These are phyloP conservation scores for Pythium apleroticum DNA, from an alignment of 352 stramenopile species.

Conservation along the genomic window DNA sequence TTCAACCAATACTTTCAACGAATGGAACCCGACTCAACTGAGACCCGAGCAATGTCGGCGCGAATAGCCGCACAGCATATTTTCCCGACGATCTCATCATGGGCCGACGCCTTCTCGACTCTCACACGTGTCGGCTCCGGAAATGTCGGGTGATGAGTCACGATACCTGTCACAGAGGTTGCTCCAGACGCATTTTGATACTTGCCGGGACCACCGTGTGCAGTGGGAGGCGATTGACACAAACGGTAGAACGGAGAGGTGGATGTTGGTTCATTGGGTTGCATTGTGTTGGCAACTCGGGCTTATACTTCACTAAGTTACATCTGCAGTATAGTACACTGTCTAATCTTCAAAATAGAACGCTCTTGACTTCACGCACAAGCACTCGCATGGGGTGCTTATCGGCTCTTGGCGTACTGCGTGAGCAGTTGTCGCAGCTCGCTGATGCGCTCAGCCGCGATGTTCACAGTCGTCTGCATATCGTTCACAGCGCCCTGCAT, in stretches of 20 bases:
- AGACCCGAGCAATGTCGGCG: neutral
- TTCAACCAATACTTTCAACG: neutral
- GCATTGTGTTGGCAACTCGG: neutral
- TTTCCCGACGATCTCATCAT: neutral
- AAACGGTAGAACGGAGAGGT: neutral
- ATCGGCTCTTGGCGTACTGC: constrained; percentile 23
- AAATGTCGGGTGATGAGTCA: neutral
- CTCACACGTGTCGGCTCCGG: neutral
- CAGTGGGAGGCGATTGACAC: too few relatives aligned
- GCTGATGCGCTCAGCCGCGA: constrained; percentile 15
- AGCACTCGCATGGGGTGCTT: neutral
- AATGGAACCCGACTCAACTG: neutral
- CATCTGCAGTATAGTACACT: neutral
- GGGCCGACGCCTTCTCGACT: neutral
- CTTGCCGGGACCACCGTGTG: too few relatives aligned
- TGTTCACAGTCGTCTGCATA: constrained; percentile 23
- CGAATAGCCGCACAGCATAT: neutral
- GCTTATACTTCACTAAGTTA: neutral
- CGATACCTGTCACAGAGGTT: too few relatives aligned
- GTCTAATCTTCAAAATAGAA: neutral
- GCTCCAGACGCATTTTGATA: too few relatives aligned
- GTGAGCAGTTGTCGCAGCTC: constrained; percentile 24
- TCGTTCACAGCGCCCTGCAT: constrained; percentile 28
- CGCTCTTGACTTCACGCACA: neutral
- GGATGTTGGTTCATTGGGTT: neutral